phyloP scores from a whole-genome alignment of 352 stramenopile species.

The Nothophytophthora sp. region DNA sequence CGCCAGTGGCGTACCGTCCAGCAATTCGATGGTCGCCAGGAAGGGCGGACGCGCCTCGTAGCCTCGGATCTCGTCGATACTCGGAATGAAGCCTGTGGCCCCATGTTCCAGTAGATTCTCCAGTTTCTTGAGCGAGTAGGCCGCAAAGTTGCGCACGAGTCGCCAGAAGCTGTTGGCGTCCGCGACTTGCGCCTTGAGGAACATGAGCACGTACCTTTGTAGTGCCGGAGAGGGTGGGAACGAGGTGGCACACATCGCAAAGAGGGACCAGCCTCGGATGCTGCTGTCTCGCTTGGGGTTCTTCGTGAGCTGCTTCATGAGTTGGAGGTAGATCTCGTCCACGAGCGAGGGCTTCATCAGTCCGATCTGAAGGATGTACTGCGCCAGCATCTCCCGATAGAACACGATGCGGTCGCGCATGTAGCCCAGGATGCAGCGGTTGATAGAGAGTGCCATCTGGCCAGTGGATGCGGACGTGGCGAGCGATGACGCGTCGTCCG shows the following conservation, averaged over 20 bases:
- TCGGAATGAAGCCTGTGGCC: constrained; percentile 93
- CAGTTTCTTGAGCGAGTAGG: constrained; percentile 91
- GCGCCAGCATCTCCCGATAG: constrained; percentile 93
- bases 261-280: constrained; percentile 91
- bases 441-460: constrained; percentile 83
- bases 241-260: constrained; percentile 92
- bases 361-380: constrained; percentile 93
- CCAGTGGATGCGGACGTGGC: constrained; percentile 25
- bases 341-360: constrained; percentile 84
- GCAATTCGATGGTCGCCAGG: constrained; percentile 91
- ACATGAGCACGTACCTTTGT: constrained; percentile 91
- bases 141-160: constrained; percentile 87
- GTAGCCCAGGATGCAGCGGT: constrained; percentile 93
- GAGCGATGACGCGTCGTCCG: constrained; percentile 23
- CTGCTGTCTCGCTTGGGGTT: constrained; percentile 92
- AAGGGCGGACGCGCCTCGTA: constrained; percentile 94
- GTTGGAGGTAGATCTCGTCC: constrained; percentile 94
- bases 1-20: constrained; percentile 91
- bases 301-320: constrained; percentile 94
- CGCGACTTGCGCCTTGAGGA: constrained; percentile 81
- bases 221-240: constrained; percentile 90
- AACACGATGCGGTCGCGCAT: constrained; percentile 94
- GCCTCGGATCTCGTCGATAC: constrained; percentile 91
- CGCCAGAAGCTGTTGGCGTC: constrained; percentile 79
- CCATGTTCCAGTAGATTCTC: constrained; percentile 89